phyloP scores from a whole-genome alignment of 2,329 filamentous ascomycete genomes.

The Xylaria sp. region DNA sequence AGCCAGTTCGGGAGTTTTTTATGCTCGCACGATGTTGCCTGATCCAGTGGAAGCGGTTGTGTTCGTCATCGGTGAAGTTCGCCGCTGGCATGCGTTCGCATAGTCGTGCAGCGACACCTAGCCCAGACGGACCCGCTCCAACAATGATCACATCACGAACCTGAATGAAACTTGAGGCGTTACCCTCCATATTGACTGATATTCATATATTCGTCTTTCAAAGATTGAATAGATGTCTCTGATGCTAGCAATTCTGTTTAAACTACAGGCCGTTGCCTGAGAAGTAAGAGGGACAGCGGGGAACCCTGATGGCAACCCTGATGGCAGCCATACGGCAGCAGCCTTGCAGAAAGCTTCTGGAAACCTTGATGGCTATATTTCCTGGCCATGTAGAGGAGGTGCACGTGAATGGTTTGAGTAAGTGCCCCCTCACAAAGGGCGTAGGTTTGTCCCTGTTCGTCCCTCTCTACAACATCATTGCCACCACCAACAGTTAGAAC shows the following conservation, averaged over 20 bases:
- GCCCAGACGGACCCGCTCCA: slow-evolving; percentile 79
- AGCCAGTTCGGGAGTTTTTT: slow-evolving; percentile 61
- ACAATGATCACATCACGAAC: slow-evolving; percentile 76
- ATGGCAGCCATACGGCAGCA: slow-evolving; percentile 13
- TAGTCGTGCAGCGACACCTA: slow-evolving; percentile 78
- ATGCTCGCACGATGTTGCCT: slow-evolving; percentile 69
- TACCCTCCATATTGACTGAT: slow-evolving; percentile 32
- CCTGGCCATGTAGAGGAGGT: background rate
- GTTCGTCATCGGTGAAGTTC: slow-evolving; percentile 85
- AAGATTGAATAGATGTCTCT: background rate
- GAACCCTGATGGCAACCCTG: slow-evolving; percentile 37
- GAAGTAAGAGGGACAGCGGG: background rate
- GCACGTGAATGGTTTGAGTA: background rate
- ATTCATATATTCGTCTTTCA: slow-evolving; percentile 8
- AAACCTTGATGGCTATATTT: slow-evolving; percentile 23
- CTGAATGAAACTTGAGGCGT: slow-evolving; percentile 43
- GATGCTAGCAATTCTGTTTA: slow-evolving; percentile 12
- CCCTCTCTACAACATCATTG: background rate
- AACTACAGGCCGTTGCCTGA: background rate
- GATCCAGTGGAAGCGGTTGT: slow-evolving; percentile 84
- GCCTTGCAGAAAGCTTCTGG: slow-evolving; percentile 1
- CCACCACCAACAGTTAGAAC: background rate
- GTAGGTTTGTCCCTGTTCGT: background rate
- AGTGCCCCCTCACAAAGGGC: background rate
- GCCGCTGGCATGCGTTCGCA: slow-evolving; percentile 79